Percentiles rank a stretch among this genome's conserved stretches.
phyloP scores from a whole-genome alignment of 257 asterid species.

The Jacaranda mimosifolia region DNA sequence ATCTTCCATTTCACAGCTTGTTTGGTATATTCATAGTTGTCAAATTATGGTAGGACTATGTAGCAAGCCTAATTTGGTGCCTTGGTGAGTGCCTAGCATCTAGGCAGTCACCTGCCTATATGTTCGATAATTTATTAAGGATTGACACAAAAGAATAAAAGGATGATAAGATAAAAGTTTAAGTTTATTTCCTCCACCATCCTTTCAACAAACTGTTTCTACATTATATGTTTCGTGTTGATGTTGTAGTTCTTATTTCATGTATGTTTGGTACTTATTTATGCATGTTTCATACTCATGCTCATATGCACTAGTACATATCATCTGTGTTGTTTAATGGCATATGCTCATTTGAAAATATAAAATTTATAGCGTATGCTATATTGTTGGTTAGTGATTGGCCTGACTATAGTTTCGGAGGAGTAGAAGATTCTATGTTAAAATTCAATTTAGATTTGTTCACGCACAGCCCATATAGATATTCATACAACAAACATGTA shows the following conservation, averaged over 20 bases:
- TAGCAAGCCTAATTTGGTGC: not conserved
- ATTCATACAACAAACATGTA: not conserved
- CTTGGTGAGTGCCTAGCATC: not conserved
- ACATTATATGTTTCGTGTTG: not conserved
- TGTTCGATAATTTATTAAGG: not conserved
- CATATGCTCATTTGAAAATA: not conserved
- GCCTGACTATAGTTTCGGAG: constrained; percentile 6
- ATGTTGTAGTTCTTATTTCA: not conserved
- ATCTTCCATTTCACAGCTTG: not conserved
- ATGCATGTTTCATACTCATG: not conserved
- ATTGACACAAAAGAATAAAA: not conserved
- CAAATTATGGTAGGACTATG: constrained; percentile 3
- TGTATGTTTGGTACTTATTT: too few relatives aligned
- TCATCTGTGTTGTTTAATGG: not conserved
- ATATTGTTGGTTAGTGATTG: not conserved
- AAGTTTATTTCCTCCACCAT: not conserved
- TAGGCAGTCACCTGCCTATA: not conserved
- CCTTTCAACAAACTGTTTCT: not conserved
- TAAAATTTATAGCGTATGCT: not conserved
- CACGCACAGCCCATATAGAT: not conserved
- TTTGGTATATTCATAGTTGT: not conserved
- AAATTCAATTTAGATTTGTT: not conserved
- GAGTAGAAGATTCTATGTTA: not conserved
- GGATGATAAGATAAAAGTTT: not conserved
- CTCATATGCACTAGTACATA: not conserved